These are phyloP conservation scores for Pythium diclinum DNA, from an alignment of 352 stramenopile genomes.

Conservation along the genomic window DNA sequence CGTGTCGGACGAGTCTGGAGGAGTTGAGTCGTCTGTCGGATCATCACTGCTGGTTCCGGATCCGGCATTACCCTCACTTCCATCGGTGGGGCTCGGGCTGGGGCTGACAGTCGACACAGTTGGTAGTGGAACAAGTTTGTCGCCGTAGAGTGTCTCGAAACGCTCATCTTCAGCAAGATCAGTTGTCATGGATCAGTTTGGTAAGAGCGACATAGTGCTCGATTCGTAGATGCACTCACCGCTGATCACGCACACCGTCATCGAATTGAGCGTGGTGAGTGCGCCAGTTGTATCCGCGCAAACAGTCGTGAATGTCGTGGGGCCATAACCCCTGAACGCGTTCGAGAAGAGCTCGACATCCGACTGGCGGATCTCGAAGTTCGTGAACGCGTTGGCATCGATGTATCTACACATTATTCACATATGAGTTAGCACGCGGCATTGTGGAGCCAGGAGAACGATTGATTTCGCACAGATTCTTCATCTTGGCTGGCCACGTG, in stretches of 20 bases:
- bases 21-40: not conserved
- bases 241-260: not conserved
- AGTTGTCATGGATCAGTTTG: not conserved
- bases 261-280: not conserved
- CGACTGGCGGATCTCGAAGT: conserved; percentile 1
- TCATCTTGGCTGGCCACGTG: not conserved
- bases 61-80: not conserved
- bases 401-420: not conserved
- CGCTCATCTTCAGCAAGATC: not conserved
- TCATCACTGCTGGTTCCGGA: not conserved
- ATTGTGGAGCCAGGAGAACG: not conserved
- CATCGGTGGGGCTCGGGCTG: not conserved
- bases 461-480: not conserved
- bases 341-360: not conserved
- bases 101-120: not conserved
- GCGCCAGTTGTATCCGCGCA: not conserved
- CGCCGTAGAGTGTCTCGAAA: not conserved
- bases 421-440: not conserved
- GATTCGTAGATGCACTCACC: not conserved
- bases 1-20: not conserved
- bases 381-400: not conserved
- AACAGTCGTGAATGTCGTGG: not conserved
- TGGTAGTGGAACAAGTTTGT: not conserved
- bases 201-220: not conserved
- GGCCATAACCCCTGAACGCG: not conserved